Evolutionary conservation across 805 yeast genomes (phyloP), one percentile per base, ranked within the genome.

Genomic region (Myxozyma mucilagina): DNA sequence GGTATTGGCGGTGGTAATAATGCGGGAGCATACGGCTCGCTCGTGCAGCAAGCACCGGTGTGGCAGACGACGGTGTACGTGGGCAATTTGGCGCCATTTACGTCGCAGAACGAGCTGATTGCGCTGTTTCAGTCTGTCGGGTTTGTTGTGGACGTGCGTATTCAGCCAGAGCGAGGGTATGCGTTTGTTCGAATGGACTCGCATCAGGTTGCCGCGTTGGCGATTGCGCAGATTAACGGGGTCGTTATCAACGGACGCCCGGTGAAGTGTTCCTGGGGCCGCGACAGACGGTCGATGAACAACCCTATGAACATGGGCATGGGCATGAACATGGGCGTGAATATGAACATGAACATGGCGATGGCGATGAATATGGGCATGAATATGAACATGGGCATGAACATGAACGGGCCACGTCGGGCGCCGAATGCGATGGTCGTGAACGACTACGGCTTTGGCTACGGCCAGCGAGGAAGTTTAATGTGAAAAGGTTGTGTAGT

Each of bases 181-280:
- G 96, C 96, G 10, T 91, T 90, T 77, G 93, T 89, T 64, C 87
- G 87, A 74, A 90, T 85, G 71, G 96, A 88, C 70, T 80, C 89
- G 47, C 97, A 90, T 73, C 96, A 90, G 69, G 80, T 90, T 62
- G 97, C 97, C 4, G 96, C 96, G 1, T 78, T 89, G 70, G 96
- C 96, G 51, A 90, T 90, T 70, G 87, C 87, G 36, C 93, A 88
- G 70, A 78, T 91, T 65, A 78, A 81, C 18, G 94, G 96, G 0
- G 65, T 60, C 49, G 73, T 74, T 64, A 75, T 90, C 67, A 86
- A 87, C 70, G 96, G 96, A 24, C 81, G 96, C 71, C 86, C 87
- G 24, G 75, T 90, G 71, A 87, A 86, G 71, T 84, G 90, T 68
- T 92, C 96, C 38, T 91, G 97, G 97, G 97, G 96, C 56, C 88